Base-by-base conservation (phyloP, 768 basidiomycete genomes). In the Naganishia kalamii region DNA sequence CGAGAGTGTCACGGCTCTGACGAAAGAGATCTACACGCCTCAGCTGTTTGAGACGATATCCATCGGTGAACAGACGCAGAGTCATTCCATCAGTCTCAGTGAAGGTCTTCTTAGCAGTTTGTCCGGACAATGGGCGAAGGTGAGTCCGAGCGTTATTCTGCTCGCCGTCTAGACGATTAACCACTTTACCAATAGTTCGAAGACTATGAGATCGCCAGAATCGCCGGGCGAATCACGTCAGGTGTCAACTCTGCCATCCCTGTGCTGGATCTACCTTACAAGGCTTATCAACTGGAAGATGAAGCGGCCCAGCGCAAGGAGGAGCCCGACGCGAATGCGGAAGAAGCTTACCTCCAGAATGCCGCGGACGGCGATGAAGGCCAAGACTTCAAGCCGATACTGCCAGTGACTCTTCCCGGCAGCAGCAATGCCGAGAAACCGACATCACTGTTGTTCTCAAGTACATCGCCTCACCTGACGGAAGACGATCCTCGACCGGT, bases 51-150 rank as follows among this genome's bases (percentile, higher is more conserved):
- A 96, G 75, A 84, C 81, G 17, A 78, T 97, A 41, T 88, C 88
- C 72, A 93, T 98, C 67, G 96, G 96, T 25, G 94, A 98, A 75
- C 90, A 97, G 73, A 93, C 90, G 46, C 90, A 89, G 71, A 92
- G 86, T 71, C 98, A 91, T 79, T 92, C 93, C 0, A 86, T 99
- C 68, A 90, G 90, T 7, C 85, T 99, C 51, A 91, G 92, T 68
- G 94, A 99, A 68, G 87, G 87, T 67, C 81, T 97, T 43, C 81
- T 97, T 66, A 84, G 83, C 5, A 84, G 86, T 1, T 78, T 96
- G 69, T 86, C 85, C 74, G 87, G 92, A 27, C 73, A 74, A 54
- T 77, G 76, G 85, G 93, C 94, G 12, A 83, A 87, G 77, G 92
- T 94, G 77, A 61, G 89, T 81, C 47, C 27, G 15, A 51, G 21